Conservation (phyloP, 2,329 filamentous ascomycete genomes). For the Cryphonectria naterciae region DNA sequence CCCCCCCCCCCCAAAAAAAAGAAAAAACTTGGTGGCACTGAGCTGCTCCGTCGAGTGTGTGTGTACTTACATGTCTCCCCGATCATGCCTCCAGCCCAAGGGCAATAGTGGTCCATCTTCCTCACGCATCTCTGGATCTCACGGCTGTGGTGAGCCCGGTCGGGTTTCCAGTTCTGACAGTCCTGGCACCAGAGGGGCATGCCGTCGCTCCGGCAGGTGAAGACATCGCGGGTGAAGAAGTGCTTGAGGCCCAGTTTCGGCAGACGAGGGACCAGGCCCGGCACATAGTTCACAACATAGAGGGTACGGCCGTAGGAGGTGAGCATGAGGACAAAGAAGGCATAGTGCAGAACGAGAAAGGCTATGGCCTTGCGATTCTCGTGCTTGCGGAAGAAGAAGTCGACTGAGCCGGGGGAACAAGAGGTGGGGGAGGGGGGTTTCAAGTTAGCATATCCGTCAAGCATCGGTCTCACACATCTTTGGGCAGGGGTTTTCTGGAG, state of each 20-base stretch:
- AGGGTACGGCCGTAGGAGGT: constrained; percentile 73
- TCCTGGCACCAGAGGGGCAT: constrained; percentile 84
- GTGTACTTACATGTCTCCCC: constrained; percentile 70
- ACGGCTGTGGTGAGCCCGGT: constrained; percentile 84
- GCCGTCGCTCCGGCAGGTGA: constrained; percentile 81
- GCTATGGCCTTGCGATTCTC: constrained; percentile 64
- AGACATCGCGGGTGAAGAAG: constrained; percentile 83
- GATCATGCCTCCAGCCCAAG: constrained; percentile 94
- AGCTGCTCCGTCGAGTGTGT: background rate
- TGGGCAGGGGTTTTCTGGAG: background rate
- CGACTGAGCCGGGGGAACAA: constrained; percentile 54
- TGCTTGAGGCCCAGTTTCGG: constrained; percentile 65
- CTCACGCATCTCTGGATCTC: constrained; percentile 80
- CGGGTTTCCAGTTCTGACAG: constrained; percentile 86
- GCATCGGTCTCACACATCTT: too few relatives aligned
- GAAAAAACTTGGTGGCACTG: background rate
- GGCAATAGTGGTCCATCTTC: constrained; percentile 96
- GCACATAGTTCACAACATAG: constrained; percentile 67
- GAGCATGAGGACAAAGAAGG: constrained; percentile 70
- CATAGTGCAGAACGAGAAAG: constrained; percentile 73
- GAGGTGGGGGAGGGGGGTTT: background rate
- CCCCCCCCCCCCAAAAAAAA: too few relatives aligned
- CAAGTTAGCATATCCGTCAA: constrained; percentile 7
- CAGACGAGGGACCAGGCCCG: constrained; percentile 75
- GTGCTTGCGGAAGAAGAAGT: constrained; percentile 66